phyloP scores from a whole-genome alignment of 2,329 filamentous ascomycete genomes.

The Cercospora sp. region DNA sequence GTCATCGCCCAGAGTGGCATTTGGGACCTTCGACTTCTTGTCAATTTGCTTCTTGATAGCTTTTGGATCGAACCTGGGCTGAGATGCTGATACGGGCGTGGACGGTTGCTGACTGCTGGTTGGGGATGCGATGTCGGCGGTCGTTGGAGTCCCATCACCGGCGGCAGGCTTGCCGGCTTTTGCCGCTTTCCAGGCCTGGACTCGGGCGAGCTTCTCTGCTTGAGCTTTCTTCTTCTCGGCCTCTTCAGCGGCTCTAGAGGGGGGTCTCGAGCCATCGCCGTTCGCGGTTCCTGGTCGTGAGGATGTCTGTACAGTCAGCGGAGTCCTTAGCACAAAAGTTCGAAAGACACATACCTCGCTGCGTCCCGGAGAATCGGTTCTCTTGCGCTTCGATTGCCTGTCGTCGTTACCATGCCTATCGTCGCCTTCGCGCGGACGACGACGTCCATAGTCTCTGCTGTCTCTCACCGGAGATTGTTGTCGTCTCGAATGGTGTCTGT shows the following conservation, averaged over 20 bases:
- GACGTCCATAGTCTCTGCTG: constrained; percentile 49
- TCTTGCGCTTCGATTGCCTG: constrained; percentile 54
- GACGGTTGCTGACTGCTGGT: constrained; percentile 4
- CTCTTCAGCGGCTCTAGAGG: constrained; percentile 47
- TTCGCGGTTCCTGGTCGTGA: constrained; percentile 23
- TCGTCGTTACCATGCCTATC: constrained; percentile 43
- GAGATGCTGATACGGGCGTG: constrained; percentile 51
- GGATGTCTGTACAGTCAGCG: constrained; percentile 25
- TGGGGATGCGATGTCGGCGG: not conserved
- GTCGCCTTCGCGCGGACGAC: constrained; percentile 55
- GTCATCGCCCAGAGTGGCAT: constrained; percentile 59
- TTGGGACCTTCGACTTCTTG: constrained; percentile 49
- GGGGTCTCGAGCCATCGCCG: constrained; percentile 15
- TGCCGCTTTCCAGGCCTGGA: constrained; percentile 58
- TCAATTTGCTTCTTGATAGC: constrained; percentile 78
- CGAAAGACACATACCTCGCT: constrained; percentile 22
- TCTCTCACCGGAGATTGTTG: constrained; percentile 27
- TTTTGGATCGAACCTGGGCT: constrained; percentile 84
- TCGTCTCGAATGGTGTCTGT: constrained; percentile 43
- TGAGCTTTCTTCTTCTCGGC: constrained; percentile 86
- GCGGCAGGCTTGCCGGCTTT: constrained; percentile 9
- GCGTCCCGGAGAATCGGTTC: constrained; percentile 19
- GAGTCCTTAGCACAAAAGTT: not conserved
- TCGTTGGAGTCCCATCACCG: constrained; percentile 7
- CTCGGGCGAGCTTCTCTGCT: constrained; percentile 67